Conservation (phyloP, 1,284 basidiomycete species). For the Ceratobasidium sp. region DNA sequence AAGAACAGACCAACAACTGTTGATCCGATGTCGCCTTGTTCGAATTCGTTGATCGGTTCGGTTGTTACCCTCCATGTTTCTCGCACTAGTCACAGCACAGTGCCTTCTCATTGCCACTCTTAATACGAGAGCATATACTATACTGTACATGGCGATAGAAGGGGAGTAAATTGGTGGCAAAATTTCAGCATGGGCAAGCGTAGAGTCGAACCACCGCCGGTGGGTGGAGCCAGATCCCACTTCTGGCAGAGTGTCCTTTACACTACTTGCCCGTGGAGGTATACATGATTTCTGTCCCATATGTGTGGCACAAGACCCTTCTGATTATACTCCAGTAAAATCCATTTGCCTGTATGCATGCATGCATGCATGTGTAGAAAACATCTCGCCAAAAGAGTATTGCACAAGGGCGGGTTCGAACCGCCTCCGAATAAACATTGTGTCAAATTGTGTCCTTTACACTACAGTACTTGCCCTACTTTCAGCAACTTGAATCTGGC, state of each 20-base stretch:
- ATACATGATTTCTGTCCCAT: too few relatives aligned
- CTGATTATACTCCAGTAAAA: too few relatives aligned
- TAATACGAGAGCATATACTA: too few relatives aligned
- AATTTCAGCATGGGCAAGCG: slow-evolving; percentile 5
- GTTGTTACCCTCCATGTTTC: too few relatives aligned
- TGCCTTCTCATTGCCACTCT: too few relatives aligned
- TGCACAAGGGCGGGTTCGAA: slow-evolving; percentile 34
- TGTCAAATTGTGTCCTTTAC: slow-evolving; percentile 15
- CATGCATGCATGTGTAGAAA: background rate
- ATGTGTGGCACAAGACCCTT: too few relatives aligned
- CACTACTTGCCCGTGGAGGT: slow-evolving; percentile 32
- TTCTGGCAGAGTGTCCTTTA: slow-evolving; percentile 5
- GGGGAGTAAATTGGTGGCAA: background rate
- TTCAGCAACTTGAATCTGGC: background rate
- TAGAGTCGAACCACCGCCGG: slow-evolving; percentile 10
- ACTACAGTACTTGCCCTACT: slow-evolving; percentile 28
- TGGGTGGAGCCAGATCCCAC: background rate
- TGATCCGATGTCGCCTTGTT: too few relatives aligned
- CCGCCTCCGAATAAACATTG: background rate
- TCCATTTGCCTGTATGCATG: background rate
- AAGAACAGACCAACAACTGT: too few relatives aligned
- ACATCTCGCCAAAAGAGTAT: background rate
- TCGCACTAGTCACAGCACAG: too few relatives aligned
- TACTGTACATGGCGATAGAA: too few relatives aligned
- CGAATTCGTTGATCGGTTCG: too few relatives aligned